A percentile compares a stretch with the other conserved stretches of the same genome.
These are phyloP conservation scores for Gliomastix tumulicola DNA, from an alignment of 2,329 filamentous ascomycete genomes.

Conservation along the genomic window DNA sequence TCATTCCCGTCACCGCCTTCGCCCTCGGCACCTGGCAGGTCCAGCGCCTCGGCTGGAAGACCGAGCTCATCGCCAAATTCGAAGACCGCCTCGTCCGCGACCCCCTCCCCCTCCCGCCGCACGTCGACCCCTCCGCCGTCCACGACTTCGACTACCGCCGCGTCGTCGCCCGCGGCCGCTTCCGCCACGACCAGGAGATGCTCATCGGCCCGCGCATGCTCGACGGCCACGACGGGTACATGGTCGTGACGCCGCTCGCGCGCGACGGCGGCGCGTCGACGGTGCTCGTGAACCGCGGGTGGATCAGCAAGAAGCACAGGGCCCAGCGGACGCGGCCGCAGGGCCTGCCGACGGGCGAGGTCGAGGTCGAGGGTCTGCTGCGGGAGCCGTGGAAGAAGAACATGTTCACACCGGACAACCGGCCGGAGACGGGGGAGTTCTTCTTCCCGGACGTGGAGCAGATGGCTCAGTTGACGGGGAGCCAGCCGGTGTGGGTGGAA, in stretches of 20 bases:
- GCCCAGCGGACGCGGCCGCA: constrained; percentile 58
- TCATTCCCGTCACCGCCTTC: constrained; percentile 91
- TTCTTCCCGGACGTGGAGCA: constrained; percentile 91
- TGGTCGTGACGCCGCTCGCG: constrained; percentile 88
- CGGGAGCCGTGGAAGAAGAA: constrained; percentile 95
- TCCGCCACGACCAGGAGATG: constrained; percentile 92
- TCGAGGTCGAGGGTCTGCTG: constrained; percentile 77
- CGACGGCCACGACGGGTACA: constrained; percentile 84
- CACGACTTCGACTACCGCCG: constrained; percentile 88
- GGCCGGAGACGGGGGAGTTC: constrained; percentile 76
- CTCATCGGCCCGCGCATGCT: constrained; percentile 83
- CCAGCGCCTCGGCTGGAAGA: constrained; percentile 88
- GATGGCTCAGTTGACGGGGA: constrained; percentile 79
- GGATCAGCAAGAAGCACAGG: constrained; percentile 74
- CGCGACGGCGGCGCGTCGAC: constrained; percentile 54
- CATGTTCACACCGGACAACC: constrained; percentile 90
- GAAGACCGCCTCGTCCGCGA: constrained; percentile 85
- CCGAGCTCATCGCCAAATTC: constrained; percentile 80
- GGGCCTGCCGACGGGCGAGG: constrained; percentile 61
- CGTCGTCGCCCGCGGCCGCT: constrained; percentile 66
- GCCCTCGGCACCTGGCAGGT: constrained; percentile 92
- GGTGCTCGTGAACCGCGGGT: constrained; percentile 83
- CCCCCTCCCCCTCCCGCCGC: constrained; percentile 78
- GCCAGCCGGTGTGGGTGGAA: constrained; percentile 90
- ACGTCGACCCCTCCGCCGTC: constrained; percentile 74